Percentiles rank a stretch among this genome's conserved stretches.
Evolutionary conservation across 495 filamentous ascomycete genomes (phyloP).

Genomic region (Penicillium flavigenum): DNA sequence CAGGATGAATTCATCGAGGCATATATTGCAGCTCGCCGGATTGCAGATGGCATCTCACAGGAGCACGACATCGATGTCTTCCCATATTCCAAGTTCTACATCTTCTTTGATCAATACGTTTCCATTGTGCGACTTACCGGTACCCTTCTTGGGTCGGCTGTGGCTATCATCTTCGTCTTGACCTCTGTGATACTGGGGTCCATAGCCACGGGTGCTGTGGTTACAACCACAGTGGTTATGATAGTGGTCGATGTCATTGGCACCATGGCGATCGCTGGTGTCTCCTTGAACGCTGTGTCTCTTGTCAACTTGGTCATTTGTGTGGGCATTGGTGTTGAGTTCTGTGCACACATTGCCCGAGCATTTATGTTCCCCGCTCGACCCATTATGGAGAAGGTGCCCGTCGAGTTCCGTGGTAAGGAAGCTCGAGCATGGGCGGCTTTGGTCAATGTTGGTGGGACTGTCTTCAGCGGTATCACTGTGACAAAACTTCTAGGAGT

Average conservation of each 20-base stretch:
- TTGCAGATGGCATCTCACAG: slow-evolving; percentile 68
- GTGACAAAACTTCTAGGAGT: slow-evolving; percentile 94
- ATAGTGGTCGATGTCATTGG: slow-evolving; percentile 92
- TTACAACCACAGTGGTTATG: slow-evolving; percentile 86
- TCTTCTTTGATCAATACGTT: slow-evolving; percentile 98
- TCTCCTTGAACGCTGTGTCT: slow-evolving; percentile 93
- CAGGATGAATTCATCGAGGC: slow-evolving; percentile 94
- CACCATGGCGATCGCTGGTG: slow-evolving; percentile 82
- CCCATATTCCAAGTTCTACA: slow-evolving; percentile 94
- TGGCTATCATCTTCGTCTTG: slow-evolving; percentile 78
- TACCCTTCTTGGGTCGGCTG: slow-evolving; percentile 74
- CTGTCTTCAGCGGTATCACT: slow-evolving; percentile 94
- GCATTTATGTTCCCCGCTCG: slow-evolving; percentile 91
- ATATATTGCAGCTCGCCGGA: slow-evolving; percentile 86
- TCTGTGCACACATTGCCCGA: slow-evolving; percentile 93
- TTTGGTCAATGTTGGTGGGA: slow-evolving; percentile 87
- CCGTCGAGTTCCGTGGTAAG: slow-evolving; percentile 63
- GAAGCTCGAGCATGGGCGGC: slow-evolving; percentile 90
- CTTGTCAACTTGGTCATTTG: slow-evolving; percentile 98
- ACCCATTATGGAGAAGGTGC: slow-evolving; percentile 70
- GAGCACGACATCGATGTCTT: slow-evolving; percentile 76
- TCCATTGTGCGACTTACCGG: slow-evolving; percentile 76
- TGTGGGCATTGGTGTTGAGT: slow-evolving; percentile 93
- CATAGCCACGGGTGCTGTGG: slow-evolving; percentile 72
- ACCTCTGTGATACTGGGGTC: slow-evolving; percentile 81